These are phyloP conservation scores for Tardiomyces depauwii DNA, from an alignment of 1,139 yeast genomes.

Conservation along the genomic window DNA sequence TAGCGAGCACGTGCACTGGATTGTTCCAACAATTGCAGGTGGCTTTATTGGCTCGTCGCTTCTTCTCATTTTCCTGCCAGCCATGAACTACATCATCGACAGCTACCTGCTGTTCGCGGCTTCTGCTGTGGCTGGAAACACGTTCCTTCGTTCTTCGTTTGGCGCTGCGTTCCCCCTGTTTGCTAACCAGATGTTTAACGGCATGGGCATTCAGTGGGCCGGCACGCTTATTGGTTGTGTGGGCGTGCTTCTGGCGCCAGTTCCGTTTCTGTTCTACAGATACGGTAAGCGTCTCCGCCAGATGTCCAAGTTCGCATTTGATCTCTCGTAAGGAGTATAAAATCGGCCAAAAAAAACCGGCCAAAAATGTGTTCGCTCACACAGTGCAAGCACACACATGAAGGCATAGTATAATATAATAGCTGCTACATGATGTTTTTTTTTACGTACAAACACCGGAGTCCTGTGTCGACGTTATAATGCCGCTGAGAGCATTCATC, in stretches of 20 bases:
- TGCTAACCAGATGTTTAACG: constrained; percentile 58
- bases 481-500: too few species aligned
- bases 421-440: too few species aligned
- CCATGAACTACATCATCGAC: constrained; percentile 73
- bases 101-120: constrained; percentile 71
- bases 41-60: constrained; percentile 64
- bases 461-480: too few species aligned
- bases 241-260: constrained; percentile 52
- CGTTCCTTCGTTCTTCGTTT: constrained; percentile 63
- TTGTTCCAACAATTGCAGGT: constrained; percentile 71
- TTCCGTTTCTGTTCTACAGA: constrained; percentile 57
- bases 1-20: constrained; percentile 48
- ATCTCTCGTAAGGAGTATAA: too few species aligned
- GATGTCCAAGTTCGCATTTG: constrained; percentile 36
- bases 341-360: too few species aligned
- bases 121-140: constrained; percentile 79
- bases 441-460: too few species aligned
- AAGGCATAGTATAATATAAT: too few species aligned
- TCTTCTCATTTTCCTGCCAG: constrained; percentile 63
- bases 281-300: constrained; percentile 53
- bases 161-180: constrained; percentile 77
- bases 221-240: constrained; percentile 62
- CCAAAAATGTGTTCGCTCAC: too few species aligned
- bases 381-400: too few species aligned
- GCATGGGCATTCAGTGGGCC: constrained; percentile 74